Evolutionary conservation across 2,329 filamentous ascomycete genomes (phyloP).

Genomic region (Fusarium dimerum): DNA sequence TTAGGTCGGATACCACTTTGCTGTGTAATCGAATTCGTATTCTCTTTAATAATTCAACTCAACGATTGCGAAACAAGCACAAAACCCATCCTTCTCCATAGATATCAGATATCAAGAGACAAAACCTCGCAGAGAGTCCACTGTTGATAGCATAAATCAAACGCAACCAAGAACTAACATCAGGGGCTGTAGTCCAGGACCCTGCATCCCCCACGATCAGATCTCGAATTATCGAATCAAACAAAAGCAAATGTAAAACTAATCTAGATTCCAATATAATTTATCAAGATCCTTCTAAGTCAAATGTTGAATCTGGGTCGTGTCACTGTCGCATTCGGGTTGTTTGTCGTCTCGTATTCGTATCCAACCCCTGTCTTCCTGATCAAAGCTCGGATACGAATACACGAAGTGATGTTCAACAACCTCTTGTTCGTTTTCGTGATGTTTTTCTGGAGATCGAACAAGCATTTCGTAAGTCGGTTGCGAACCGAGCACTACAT

Average conservation of each 20-base stretch:
- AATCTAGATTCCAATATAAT: neutral
- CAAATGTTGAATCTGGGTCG: neutral
- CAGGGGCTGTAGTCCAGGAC: neutral
- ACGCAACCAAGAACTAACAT: neutral
- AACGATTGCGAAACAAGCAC: too few relatives aligned
- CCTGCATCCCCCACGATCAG: neutral
- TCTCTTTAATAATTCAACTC: too few relatives aligned
- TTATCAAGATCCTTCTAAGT: neutral
- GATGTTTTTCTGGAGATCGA: neutral
- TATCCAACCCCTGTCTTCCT: neutral
- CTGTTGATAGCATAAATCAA: neutral
- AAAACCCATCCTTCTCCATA: too few relatives aligned
- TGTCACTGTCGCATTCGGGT: conserved; percentile 10
- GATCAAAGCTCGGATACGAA: neutral
- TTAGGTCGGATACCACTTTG: too few relatives aligned
- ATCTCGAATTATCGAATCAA: neutral
- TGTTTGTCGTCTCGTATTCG: conserved; percentile 12
- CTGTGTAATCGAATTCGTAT: too few relatives aligned
- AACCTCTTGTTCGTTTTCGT: conserved; percentile 19
- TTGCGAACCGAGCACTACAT: neutral
- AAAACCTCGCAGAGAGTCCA: neutral
- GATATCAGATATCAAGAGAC: neutral
- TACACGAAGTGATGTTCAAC: neutral
- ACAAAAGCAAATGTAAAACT: neutral
- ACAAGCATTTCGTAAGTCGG: neutral